These are phyloP conservation scores for Paraphaeosphaeria minitans DNA, from an alignment of 2,329 filamentous ascomycete genomes.

Conservation along the genomic window DNA sequence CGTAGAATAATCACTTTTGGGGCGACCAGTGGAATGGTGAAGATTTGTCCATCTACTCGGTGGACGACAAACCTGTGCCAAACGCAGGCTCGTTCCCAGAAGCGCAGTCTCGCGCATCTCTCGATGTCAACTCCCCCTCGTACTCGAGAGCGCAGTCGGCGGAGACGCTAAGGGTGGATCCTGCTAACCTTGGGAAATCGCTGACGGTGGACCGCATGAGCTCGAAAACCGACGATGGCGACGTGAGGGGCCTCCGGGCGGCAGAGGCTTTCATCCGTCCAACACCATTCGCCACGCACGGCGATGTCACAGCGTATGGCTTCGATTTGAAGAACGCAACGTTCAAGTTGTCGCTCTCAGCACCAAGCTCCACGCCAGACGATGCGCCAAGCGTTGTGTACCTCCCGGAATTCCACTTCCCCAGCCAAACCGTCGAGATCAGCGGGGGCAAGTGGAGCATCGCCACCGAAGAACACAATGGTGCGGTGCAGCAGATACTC, in stretches of 20 bases:
- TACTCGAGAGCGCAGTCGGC: conserved; percentile 60
- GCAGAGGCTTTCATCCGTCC: conserved; percentile 93
- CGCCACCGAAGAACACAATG: conserved; percentile 71
- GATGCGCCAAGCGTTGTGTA: conserved; percentile 80
- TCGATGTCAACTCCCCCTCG: conserved; percentile 56
- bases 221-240: conserved; percentile 28
- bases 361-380: conserved; percentile 63
- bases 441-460: conserved; percentile 92
- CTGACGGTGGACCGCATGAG: conserved; percentile 63
- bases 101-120: conserved; percentile 57
- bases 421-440: conserved; percentile 74
- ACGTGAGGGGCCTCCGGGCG: conserved; percentile 72
- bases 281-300: conserved; percentile 75
- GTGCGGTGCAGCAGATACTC: conserved; percentile 73
- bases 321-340: conserved; percentile 83
- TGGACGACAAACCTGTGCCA: conserved; percentile 73
- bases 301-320: conserved; percentile 70
- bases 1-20: conserved; percentile 80
- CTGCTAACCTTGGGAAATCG: conserved; percentile 74
- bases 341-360: conserved; percentile 74
- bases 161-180: conserved; percentile 64
- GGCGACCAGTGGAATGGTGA: conserved; percentile 98
- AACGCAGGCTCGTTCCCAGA: conserved; percentile 54
- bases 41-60: conserved; percentile 86
- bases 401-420: conserved; percentile 92